Percentiles rank a stretch among this genome's conserved stretches.
These are phyloP conservation scores for Penicillium sp. DNA, from an alignment of 2,329 filamentous ascomycete species.

Conservation along the genomic window DNA sequence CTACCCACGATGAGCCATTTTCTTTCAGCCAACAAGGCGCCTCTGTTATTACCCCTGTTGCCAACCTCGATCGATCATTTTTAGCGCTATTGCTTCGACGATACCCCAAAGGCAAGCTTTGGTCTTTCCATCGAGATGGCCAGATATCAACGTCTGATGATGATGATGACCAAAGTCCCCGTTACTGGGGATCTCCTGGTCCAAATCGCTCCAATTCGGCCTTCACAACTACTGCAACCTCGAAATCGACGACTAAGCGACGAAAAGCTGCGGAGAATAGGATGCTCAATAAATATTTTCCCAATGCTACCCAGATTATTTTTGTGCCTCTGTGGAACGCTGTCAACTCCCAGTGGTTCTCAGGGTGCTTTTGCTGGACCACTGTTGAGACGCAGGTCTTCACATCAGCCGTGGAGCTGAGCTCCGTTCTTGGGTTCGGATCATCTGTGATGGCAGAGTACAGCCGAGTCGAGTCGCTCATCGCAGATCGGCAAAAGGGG, in stretches of 20 bases:
- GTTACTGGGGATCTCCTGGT: conserved; percentile 6
- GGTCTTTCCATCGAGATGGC: conserved; percentile 49
- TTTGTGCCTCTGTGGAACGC: conserved; percentile 55
- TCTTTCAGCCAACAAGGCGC: conserved; percentile 26
- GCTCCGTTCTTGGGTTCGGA: conserved; percentile 43
- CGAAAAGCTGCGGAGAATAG: conserved; percentile 38
- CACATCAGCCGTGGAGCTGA: conserved; percentile 38
- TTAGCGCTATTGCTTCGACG: conserved; percentile 39
- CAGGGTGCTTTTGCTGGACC: conserved; percentile 48
- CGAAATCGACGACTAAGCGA: conserved; percentile 26
- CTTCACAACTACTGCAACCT: conserved; percentile 11
- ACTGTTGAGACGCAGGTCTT: conserved; percentile 38
- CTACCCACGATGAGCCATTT: conserved; percentile 39
- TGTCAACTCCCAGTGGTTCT: conserved; percentile 48
- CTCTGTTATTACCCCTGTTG: conserved; percentile 29
- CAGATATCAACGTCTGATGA: conserved; percentile 47
- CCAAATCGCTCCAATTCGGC: conserved; percentile 7
- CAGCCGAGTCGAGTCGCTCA: conserved; percentile 43
- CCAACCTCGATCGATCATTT: conserved; percentile 34
- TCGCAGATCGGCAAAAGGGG: conserved; percentile 45
- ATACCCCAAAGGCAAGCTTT: conserved; percentile 51
- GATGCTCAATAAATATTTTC: conserved; percentile 47
- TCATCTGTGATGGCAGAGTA: conserved; percentile 46
- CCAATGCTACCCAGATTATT: conserved; percentile 48
- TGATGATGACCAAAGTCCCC: conserved; percentile 41